Base-by-base conservation (phyloP, 2,329 filamentous ascomycete species). In the Truncatella angustata region DNA sequence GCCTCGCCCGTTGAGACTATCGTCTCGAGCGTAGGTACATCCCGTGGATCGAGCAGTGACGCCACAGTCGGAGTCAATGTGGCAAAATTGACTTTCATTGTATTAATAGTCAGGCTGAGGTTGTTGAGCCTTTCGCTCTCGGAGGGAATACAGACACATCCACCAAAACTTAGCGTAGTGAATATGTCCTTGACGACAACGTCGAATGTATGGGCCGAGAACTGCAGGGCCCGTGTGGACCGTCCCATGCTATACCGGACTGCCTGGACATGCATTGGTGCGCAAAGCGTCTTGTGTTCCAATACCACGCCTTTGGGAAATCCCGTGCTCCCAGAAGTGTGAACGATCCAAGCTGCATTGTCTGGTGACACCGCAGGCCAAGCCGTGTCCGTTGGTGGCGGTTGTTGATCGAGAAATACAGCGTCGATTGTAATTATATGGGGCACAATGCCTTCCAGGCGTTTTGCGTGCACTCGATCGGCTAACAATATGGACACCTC, bases 161-260 rank as follows among this genome's bases (percentile, higher is more conserved):
- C 72, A 21, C 72, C 71, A 30, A 61, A 55, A 37, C 67, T 60
- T 16, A 74, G 65, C 1, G 71, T 71, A 4, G 64, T 67, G 42
- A 71, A 65, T 7, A 95, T 92, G 66, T 97, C 92, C 66, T 96
- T 96, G 5, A 96, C 87, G 0, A 90, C 96, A 7, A 97, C 91
- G 68, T 97, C 92, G 65, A 97, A 97, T 0, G 91, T 96, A 1
- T 92, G 90, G 3, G 91, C 87, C 4, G 92, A 92, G 67, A 96
- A 96, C 66, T 97, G 92, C 1, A 97, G 79, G 66, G 96, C 96
- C 40, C 91, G 81, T 11, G 76, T 75, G 64, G 96, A 96, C 10
- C 12, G 26, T 6, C 18, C 36, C 14, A 51, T 10, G 12, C 20
- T 21, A 9, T 58, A 46, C 4, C 24, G 26, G 5, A 24, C 26